Evolutionary conservation across 495 filamentous ascomycete genomes (phyloP).

Genomic region (Lepidopterella palustris): DNA sequence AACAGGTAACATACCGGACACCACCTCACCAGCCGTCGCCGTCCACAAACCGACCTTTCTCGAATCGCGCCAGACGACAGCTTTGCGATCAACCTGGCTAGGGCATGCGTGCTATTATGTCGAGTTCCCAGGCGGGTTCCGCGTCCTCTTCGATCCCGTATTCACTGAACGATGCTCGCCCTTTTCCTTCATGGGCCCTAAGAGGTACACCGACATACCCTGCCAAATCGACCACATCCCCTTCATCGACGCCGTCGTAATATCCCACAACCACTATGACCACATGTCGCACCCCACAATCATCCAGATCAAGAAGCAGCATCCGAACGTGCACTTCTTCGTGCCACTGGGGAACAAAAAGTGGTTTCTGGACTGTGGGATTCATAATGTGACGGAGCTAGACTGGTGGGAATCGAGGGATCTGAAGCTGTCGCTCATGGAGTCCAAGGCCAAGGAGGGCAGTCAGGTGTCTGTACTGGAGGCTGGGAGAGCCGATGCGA

Average conservation of each 20-base stretch:
- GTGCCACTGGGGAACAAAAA: constrained; percentile 79
- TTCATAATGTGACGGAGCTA: constrained; percentile 73
- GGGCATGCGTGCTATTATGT: constrained; percentile 93
- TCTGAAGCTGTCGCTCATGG: constrained; percentile 48
- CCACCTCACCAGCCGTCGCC: constrained; percentile 58
- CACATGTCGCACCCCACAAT: constrained; percentile 76
- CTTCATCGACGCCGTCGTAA: constrained; percentile 78
- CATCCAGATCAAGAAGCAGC: constrained; percentile 57
- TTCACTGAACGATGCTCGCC: constrained; percentile 85
- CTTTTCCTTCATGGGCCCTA: constrained; percentile 63
- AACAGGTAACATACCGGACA: constrained; percentile 53
- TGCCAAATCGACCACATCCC: constrained; percentile 77
- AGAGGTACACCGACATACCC: constrained; percentile 72
- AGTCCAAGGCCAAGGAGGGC: background rate
- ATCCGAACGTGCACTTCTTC: constrained; percentile 83
- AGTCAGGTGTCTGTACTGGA: background rate
- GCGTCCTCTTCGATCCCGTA: constrained; percentile 92
- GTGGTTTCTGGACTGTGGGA: constrained; percentile 67
- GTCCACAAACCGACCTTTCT: constrained; percentile 68
- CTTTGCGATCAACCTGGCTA: constrained; percentile 87
- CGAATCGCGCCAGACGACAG: constrained; percentile 46
- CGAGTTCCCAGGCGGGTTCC: constrained; percentile 81
- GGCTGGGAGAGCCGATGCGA: background rate
- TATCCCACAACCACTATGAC: constrained; percentile 93
- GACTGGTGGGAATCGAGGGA: constrained; percentile 94